Evolutionary conservation across 805 yeast genomes (phyloP).

Genomic region (Ogataea chonburiensis): DNA sequence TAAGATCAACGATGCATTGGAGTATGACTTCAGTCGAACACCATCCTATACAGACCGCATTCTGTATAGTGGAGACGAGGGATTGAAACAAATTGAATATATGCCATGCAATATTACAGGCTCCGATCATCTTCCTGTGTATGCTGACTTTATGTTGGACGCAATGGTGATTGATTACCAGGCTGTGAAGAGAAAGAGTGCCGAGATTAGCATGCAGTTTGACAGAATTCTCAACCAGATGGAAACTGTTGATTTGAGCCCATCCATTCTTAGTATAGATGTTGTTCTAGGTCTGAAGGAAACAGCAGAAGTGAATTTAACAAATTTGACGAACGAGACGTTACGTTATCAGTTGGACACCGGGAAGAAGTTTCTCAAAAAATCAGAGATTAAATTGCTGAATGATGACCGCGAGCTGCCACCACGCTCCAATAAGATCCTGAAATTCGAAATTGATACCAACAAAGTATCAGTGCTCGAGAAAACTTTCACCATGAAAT

Average conservation of each 20-base stretch:
- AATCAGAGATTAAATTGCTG: constrained; percentile 18
- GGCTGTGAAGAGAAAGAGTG: constrained; percentile 36
- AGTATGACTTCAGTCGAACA: constrained; percentile 37
- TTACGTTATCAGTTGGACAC: constrained; percentile 40
- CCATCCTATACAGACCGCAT: constrained; percentile 66
- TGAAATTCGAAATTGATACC: constrained; percentile 16
- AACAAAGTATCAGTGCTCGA: constrained; percentile 15
- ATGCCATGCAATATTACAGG: constrained; percentile 26
- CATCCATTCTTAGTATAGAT: constrained; percentile 41
- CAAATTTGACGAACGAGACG: constrained; percentile 37
- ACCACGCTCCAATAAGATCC: constrained; percentile 32
- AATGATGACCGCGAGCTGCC: constrained; percentile 25
- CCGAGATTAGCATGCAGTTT: constrained; percentile 36
- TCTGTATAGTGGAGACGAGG: constrained; percentile 35
- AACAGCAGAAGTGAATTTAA: constrained; percentile 28
- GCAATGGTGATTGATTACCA: constrained; percentile 38
- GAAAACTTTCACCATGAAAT: constrained; percentile 18
- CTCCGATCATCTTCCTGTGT: constrained; percentile 61
- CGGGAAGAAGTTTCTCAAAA: constrained; percentile 25
- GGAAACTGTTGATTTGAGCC: constrained; percentile 44
- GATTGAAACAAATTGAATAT: constrained; percentile 19
- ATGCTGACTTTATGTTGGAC: constrained; percentile 34
- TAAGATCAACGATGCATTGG: constrained; percentile 35
- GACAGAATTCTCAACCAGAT: constrained; percentile 24
- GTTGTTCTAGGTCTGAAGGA: constrained; percentile 38